Evolutionary conservation across 2,329 filamentous ascomycete genomes (phyloP), one percentile per base, ranked within the genome.

Genomic region (Rutstroemia sp.): DNA sequence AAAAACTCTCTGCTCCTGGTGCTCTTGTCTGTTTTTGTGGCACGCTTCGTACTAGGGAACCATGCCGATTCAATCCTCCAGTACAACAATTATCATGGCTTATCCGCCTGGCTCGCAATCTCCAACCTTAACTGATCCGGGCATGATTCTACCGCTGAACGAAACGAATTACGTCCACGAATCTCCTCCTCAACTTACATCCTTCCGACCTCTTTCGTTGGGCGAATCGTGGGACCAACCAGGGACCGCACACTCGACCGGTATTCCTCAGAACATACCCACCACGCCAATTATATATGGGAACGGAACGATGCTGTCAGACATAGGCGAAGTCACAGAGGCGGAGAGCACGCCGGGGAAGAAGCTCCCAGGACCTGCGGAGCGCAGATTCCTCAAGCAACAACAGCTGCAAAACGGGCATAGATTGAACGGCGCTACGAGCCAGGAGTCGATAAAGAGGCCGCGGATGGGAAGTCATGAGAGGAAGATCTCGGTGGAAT

Each of bases 41-140:
- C 12, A 19, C 10, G 18, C 38, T 30, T 16, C 52, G 53, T 44
- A 53, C 61, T 56, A 52, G 62, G 63, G 60, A 42, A 63, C 52
- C 56, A 66, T 66, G 65, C 66, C 64, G 58, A 52, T 60, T 48
- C 66, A 63, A 59, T 64, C 59, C 37, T 59, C 56, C 21, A 64
- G 61, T 44, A 59, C 66, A 19, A 64, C 65, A 18, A 50, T 61
- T 21, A 62, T 59, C 39, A 67, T 67, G 64, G 57, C 71, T 45
- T 77, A 79, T 63, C 71, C 75, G 18, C 69, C 87, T 61, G 83
- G 83, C 12, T 95, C 90, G 58, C 92, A 92, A 48, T 95, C 90
- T 59, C 92, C 92, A 48, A 95, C 92, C 2, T 76, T 96, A 66
- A 95, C 90, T 56, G 95, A 96, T 71, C 90, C 91, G 52, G 92